Evolutionary conservation across 2,329 filamentous ascomycete genomes (phyloP).

Genomic region (Trichoderma brevicompactum): DNA sequence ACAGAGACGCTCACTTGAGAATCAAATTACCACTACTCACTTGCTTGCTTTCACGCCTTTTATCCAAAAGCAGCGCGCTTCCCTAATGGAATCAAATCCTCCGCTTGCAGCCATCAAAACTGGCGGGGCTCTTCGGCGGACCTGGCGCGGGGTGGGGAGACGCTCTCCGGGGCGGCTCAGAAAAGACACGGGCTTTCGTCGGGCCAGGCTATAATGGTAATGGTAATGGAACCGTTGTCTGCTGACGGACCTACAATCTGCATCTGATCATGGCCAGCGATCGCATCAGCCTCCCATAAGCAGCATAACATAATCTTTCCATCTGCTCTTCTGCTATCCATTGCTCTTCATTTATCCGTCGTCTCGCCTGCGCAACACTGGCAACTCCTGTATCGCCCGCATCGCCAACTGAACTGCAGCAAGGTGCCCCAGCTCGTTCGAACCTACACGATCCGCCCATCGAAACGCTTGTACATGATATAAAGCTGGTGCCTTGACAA

Average conservation of each 20-base stretch:
- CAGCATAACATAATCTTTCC: not conserved
- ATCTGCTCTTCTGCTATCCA: not conserved
- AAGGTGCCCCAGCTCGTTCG: not conserved
- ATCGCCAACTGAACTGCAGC: no score
- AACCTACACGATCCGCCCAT: not conserved
- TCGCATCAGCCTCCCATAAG: conserved; percentile 9
- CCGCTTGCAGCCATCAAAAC: not conserved
- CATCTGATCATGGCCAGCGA: not conserved
- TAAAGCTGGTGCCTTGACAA: conserved; percentile 44
- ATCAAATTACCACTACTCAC: no score
- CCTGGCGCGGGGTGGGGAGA: conserved; percentile 17
- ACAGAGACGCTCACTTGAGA: no score
- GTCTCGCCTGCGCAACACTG: not conserved
- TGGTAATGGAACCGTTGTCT: not conserved
- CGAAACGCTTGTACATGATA: not conserved
- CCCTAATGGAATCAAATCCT: no score
- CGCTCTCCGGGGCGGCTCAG: conserved; percentile 15
- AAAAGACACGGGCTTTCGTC: conserved; percentile 1
- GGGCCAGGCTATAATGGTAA: not conserved
- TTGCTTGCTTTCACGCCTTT: no score
- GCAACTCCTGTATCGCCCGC: not conserved
- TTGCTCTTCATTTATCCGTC: not conserved
- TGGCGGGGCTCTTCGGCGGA: conserved; percentile 23
- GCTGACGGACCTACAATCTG: not conserved
- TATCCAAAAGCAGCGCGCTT: not conserved